Percentiles rank a stretch among this genome's conserved stretches.
Conservation (phyloP, 2,329 filamentous ascomycete genomes). For the Thelonectria rubi region DNA sequence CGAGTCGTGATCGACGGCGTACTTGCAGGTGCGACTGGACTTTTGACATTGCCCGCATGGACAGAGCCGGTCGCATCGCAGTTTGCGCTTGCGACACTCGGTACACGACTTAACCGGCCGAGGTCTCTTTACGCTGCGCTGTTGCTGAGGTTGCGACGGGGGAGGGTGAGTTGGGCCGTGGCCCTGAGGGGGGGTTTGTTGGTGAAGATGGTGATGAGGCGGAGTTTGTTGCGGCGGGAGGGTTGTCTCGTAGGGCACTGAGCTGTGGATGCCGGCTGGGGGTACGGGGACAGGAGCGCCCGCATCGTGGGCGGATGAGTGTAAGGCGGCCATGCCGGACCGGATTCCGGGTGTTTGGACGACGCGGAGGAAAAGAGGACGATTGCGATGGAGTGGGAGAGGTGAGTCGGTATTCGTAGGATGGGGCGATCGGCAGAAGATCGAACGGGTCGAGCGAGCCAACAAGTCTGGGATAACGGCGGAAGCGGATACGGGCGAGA, state of each 20-base stretch:
- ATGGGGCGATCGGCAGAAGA: slow-evolving; percentile 9
- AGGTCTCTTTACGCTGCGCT: slow-evolving; percentile 61
- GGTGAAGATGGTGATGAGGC: slow-evolving; percentile 42
- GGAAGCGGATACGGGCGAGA: slow-evolving; percentile 22
- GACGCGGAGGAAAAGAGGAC: slow-evolving; percentile 9
- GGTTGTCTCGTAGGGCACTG: slow-evolving; percentile 37
- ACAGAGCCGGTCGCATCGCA: slow-evolving; percentile 64
- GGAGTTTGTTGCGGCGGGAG: slow-evolving; percentile 40
- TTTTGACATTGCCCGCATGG: slow-evolving; percentile 68
- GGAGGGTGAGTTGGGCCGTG: slow-evolving; percentile 32
- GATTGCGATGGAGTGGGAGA: slow-evolving; percentile 11
- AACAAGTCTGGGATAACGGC: slow-evolving; percentile 11
- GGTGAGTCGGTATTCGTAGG: slow-evolving; percentile 13
- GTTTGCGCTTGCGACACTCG: slow-evolving; percentile 66
- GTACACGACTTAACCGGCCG: slow-evolving; percentile 65
- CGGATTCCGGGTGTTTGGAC: slow-evolving; percentile 22
- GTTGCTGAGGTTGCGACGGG: slow-evolving; percentile 41
- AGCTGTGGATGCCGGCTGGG: slow-evolving; percentile 31
- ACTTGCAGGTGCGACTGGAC: slow-evolving; percentile 63
- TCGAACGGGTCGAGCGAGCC: slow-evolving; percentile 11
- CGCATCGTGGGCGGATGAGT: slow-evolving; percentile 38
- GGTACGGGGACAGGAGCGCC: slow-evolving; percentile 29
- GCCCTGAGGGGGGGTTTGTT: slow-evolving; percentile 39
- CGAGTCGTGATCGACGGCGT: slow-evolving; percentile 59
- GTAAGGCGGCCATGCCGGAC: slow-evolving; percentile 37